Evolutionary conservation across 2,329 filamentous ascomycete species (phyloP).

Genomic region (Zasmidium angulare): DNA sequence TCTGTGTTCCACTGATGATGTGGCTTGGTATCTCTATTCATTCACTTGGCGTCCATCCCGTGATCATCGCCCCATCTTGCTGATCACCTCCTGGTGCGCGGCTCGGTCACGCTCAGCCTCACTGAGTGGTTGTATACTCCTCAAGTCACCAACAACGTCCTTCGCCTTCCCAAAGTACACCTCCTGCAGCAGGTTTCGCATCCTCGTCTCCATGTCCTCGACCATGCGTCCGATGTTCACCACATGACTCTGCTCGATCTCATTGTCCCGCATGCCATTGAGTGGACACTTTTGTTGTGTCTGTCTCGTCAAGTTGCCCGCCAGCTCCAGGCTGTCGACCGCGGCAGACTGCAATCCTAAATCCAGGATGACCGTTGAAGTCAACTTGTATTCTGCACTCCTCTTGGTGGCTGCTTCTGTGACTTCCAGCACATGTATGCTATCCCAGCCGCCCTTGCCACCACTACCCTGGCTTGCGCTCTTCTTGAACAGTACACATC

Average conservation of each 20-base stretch:
- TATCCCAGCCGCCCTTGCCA: slow-evolving; percentile 73
- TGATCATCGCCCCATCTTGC: slow-evolving; percentile 41
- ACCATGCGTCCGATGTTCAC: slow-evolving; percentile 91
- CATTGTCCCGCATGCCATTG: slow-evolving; percentile 42
- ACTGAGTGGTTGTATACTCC: slow-evolving; percentile 81
- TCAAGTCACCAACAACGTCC: slow-evolving; percentile 92
- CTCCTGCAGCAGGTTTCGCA: slow-evolving; percentile 96
- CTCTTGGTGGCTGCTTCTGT: slow-evolving; percentile 75
- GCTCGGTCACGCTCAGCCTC: slow-evolving; percentile 81
- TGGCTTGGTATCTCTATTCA: background rate
- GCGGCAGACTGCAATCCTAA: slow-evolving; percentile 67
- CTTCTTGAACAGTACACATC: slow-evolving; percentile 94
- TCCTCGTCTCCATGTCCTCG: slow-evolving; percentile 99
- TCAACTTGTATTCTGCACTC: slow-evolving; percentile 94
- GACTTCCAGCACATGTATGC: slow-evolving; percentile 97
- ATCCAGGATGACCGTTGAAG: slow-evolving; percentile 91
- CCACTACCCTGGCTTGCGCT: slow-evolving; percentile 51
- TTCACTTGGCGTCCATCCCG: background rate
- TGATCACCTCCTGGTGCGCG: slow-evolving; percentile 85
- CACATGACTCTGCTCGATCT: slow-evolving; percentile 89
- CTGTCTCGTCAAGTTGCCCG: slow-evolving; percentile 97
- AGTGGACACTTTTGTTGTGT: slow-evolving; percentile 88
- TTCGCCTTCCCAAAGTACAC: slow-evolving; percentile 99
- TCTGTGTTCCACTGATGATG: background rate
- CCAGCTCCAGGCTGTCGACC: slow-evolving; percentile 85